phyloP scores from a whole-genome alignment of 1,284 basidiomycete species.

The Porogramme epimiltina region DNA sequence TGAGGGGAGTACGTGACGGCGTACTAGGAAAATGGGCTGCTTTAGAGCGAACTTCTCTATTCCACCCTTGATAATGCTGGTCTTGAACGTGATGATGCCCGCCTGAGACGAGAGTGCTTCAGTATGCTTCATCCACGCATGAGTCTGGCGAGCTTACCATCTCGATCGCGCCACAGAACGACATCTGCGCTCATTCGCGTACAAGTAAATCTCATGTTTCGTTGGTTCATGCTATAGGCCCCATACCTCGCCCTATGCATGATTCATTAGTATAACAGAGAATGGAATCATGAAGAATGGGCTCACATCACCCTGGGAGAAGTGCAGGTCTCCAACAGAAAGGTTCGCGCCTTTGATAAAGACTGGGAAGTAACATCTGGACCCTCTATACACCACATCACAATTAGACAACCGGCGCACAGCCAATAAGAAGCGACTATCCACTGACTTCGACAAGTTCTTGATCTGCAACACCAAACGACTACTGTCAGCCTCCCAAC shows the following conservation, averaged over 20 bases:
- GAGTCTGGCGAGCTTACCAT: conserved; percentile 56
- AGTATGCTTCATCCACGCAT: too few species aligned
- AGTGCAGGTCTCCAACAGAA: conserved; percentile 81
- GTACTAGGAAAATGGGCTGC: conserved; percentile 74
- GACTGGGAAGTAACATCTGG: conserved; percentile 78
- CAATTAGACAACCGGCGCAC: not conserved
- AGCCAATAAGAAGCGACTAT: too few species aligned
- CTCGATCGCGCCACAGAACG: conserved; percentile 81
- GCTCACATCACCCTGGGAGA: conserved; percentile 78
- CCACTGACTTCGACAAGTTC: conserved; percentile 58
- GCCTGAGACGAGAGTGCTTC: too few species aligned
- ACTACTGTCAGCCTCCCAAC: not conserved
- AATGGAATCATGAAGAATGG: not conserved
- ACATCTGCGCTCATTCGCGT: conserved; percentile 49
- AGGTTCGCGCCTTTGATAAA: conserved; percentile 77
- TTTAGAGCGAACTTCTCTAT: conserved; percentile 75
- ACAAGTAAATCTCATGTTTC: too few species aligned
- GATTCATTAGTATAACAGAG: not conserved
- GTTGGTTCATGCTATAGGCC: too few species aligned
- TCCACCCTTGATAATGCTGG: conserved; percentile 76
- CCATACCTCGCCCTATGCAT: conserved; percentile 54
- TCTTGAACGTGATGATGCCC: conserved; percentile 74
- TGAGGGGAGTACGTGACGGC: conserved; percentile 9
- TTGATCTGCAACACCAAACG: conserved; percentile 54
- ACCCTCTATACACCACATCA: conserved; percentile 42